Conservation (phyloP, 164 flowering plant species). For the Saururus chinensis region DNA sequence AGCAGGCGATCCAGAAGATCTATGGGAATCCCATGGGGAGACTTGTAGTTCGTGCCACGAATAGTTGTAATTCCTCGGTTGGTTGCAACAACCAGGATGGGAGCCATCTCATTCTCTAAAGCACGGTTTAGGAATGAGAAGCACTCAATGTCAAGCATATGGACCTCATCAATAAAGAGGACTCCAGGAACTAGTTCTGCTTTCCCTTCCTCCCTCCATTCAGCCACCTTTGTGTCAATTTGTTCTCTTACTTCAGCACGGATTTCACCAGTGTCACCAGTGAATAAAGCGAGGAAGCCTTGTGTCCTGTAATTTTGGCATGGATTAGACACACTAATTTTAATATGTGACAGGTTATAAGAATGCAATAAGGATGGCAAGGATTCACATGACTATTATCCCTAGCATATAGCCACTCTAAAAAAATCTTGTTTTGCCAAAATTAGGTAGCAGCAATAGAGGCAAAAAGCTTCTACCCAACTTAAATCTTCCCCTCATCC, state of each 20-base stretch:
- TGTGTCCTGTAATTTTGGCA: conserved; percentile 50
- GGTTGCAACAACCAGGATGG: conserved; percentile 85
- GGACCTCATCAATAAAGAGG: conserved; percentile 94
- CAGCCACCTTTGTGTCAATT: conserved; percentile 93
- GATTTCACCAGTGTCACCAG: conserved; percentile 93
- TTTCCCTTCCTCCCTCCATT: conserved; percentile 99
- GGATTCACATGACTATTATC: too few species aligned
- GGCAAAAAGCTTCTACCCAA: too few species aligned
- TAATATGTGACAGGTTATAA: background rate
- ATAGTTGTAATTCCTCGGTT: conserved; percentile 85
- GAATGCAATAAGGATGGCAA: too few species aligned
- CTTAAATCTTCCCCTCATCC: too few species aligned
- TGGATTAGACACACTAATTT: background rate
- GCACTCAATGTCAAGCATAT: conserved; percentile 96
- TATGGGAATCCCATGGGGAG: conserved; percentile 95
- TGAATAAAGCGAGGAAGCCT: conserved; percentile 88
- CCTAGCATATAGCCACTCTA: too few species aligned
- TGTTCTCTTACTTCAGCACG: conserved; percentile 91
- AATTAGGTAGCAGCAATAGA: too few species aligned
- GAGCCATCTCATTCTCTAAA: conserved; percentile 92
- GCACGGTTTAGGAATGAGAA: conserved; percentile 94
- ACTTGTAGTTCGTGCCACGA: conserved; percentile 71
- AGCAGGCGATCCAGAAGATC: conserved; percentile 86
- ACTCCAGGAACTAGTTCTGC: conserved; percentile 99
- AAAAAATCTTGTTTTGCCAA: too few species aligned